Evolutionary conservation across 2,329 filamentous ascomycete genomes (phyloP).

Genomic region (Grosmannia serpens): DNA sequence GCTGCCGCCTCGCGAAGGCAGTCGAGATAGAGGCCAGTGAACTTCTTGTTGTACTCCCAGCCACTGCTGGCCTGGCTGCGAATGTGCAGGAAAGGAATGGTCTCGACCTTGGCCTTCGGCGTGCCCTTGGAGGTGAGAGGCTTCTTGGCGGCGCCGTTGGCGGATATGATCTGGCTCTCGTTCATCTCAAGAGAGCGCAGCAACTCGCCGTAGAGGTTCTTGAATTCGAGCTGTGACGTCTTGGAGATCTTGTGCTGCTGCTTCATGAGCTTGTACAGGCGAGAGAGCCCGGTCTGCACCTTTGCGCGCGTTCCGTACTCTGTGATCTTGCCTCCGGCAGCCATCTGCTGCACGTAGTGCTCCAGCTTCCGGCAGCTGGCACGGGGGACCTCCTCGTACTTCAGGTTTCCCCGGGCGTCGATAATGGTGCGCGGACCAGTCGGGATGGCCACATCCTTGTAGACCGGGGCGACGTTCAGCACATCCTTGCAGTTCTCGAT

Average conservation of each 20-base stretch:
- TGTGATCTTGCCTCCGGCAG: conserved; percentile 93
- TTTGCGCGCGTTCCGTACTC: conserved; percentile 98
- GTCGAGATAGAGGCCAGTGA: conserved; percentile 86
- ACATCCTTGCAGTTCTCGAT: conserved; percentile 98
- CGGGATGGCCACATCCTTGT: conserved; percentile 89
- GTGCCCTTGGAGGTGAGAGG: conserved; percentile 32
- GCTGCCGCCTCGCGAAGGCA: conserved; percentile 82
- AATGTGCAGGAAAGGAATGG: conserved; percentile 92
- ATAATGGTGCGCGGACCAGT: conserved; percentile 90
- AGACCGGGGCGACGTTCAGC: conserved; percentile 69
- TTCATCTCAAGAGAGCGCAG: conserved; percentile 95
- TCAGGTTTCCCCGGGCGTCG: conserved; percentile 82
- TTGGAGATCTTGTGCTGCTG: conserved; percentile 97
- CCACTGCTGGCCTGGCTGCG: conserved; percentile 89
- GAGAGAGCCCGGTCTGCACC: conserved; percentile 88
- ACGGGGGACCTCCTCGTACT: conserved; percentile 79
- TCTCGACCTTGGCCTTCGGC: conserved; percentile 85
- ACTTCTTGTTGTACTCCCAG: conserved; percentile 99
- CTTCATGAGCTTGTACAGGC: conserved; percentile 96
- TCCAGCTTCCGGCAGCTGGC: conserved; percentile 91
- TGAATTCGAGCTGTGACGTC: conserved; percentile 91
- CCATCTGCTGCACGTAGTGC: conserved; percentile 98
- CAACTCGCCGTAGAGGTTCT: conserved; percentile 86
- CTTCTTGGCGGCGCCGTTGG: conserved; percentile 37
- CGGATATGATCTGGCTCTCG: conserved; percentile 86